Conservation (phyloP, 2,329 filamentous ascomycete genomes). For the Penicillium sp. region DNA sequence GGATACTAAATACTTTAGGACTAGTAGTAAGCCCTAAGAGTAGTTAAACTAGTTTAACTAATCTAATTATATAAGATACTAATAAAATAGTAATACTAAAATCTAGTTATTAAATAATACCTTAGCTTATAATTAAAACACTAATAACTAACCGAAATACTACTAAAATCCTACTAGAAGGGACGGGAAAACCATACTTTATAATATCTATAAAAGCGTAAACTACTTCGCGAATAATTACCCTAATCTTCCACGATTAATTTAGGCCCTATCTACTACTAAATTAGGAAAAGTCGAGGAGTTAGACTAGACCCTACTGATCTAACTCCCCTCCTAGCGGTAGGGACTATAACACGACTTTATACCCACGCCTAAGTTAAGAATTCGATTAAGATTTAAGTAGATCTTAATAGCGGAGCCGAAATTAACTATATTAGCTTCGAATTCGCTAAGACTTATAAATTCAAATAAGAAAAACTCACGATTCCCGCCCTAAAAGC, state of each 20-base stretch:
- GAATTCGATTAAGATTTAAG: background rate
- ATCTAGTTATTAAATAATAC: too few species aligned
- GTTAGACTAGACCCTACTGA: background rate
- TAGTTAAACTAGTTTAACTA: background rate
- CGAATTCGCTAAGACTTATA: background rate
- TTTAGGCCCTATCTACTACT: background rate
- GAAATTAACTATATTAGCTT: background rate
- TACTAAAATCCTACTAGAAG: background rate
- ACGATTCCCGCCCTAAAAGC: background rate
- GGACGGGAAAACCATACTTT: background rate
- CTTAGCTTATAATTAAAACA: background rate
- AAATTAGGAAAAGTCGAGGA: background rate
- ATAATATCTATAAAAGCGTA: background rate
- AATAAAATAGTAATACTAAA: background rate
- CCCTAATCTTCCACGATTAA: background rate
- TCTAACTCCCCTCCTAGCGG: background rate
- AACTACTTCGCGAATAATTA: background rate
- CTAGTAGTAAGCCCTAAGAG: too few species aligned
- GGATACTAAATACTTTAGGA: too few species aligned
- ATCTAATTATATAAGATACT: background rate
- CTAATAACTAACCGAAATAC: background rate
- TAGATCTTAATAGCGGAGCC: background rate
- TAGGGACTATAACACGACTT: background rate
- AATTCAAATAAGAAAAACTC: background rate
- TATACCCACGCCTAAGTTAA: background rate